Conservation (phyloP, 73 alveolate species). For the Paramecium octaurelia region DNA sequence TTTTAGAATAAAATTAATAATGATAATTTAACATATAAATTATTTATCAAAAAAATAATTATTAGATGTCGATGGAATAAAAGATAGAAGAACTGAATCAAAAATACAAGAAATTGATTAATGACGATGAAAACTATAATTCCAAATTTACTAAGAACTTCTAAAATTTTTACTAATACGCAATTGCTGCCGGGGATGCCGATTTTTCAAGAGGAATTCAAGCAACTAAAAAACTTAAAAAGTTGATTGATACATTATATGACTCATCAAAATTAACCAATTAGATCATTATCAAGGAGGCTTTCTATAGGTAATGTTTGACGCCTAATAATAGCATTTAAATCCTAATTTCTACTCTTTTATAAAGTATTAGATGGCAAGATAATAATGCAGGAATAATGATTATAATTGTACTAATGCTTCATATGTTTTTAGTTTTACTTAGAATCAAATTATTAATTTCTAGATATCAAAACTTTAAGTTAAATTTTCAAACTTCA, state of each 20-base stretch:
- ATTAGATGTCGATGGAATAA: not conserved
- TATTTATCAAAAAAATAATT: not conserved
- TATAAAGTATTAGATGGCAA: not conserved
- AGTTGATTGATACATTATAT: not conserved
- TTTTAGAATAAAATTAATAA: not conserved
- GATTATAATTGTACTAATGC: not conserved
- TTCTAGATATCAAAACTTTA: not conserved
- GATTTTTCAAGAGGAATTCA: not conserved
- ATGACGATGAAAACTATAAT: not conserved
- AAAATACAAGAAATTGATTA: not conserved
- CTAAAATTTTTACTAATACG: not conserved
- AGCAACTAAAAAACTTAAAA: not conserved
- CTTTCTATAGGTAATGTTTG: not conserved
- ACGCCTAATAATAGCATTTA: not conserved
- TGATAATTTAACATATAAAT: not conserved
- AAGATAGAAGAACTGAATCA: not conserved
- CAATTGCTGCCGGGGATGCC: not conserved
- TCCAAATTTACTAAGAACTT: not conserved
- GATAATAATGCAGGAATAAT: not conserved
- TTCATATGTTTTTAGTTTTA: not conserved
- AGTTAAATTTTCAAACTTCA: not conserved
- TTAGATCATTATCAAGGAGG: not conserved
- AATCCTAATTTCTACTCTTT: not conserved
- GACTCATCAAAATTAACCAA: not conserved
- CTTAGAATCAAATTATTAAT: not conserved